Base-by-base conservation (phyloP, 2,329 filamentous ascomycete species). In the Pyricularia pennisetigena region DNA sequence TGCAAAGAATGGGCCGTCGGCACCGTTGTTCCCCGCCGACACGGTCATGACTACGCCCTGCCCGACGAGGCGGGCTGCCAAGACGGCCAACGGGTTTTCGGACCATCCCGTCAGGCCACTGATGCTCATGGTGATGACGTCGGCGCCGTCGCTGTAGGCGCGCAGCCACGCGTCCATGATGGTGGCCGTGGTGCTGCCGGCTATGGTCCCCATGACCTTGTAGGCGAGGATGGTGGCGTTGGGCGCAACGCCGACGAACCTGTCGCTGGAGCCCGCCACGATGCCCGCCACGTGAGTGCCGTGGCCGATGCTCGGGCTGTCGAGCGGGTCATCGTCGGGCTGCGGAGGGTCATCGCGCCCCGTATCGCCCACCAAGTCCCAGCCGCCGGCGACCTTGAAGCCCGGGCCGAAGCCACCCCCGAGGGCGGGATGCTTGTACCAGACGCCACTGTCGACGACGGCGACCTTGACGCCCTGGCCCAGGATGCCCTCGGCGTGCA, bases 1-100 rank as follows among this genome's bases (percentile, higher is more conserved):
- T 35, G 29, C 65, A 41, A 7, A 66, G 8, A 57, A 66, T 12
- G 65, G 29, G 10, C 65, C 65, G 3, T 49, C 41, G 24, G 41
- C 41, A 12, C 80, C 80, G 24, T 76, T 75, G 67, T 82, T 82
- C 8, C 80, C 81, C 7, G 76, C 79, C 0, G 79, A 76, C 35
- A 81, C 76, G 5, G 78, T 76, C 63, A 79, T 76, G 26, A 79
- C 76, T 2, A 80, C 76, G 23, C 80, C 80, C 2, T 75, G 73
- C 14, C 78, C 75, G 23, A 76, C 78, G 66, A 82, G 79, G n/a
- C 80, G 78, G 10, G 76, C 76, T 20, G 77, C 75, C 12, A 77
- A 75, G 5, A 76, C 72, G 49, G 76, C 74, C 74, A 76, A 78
- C 14, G 77, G 72, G 62, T 79, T 74, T 20, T 74, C 71, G 20